These are phyloP conservation scores for Nicotiana noctiflora DNA, from an alignment of 257 asterid genomes.

Conservation along the genomic window DNA sequence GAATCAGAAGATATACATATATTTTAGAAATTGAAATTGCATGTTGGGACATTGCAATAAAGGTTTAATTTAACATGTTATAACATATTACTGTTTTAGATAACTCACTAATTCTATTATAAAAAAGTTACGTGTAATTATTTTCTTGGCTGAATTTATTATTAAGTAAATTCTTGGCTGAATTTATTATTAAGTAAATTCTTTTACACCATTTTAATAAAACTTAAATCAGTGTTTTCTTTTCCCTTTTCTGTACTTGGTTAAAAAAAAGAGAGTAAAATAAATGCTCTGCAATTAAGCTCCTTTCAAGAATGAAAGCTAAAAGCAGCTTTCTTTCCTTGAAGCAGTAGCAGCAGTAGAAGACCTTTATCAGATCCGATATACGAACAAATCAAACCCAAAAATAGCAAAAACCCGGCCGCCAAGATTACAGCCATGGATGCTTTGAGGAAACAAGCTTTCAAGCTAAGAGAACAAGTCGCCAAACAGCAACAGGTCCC, in stretches of 20 bases:
- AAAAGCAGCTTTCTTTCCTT: neutral
- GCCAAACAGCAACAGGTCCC: conserved; percentile 94
- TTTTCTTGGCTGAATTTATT: too few species aligned
- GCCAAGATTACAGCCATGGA: conserved; percentile 41
- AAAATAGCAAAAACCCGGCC: neutral
- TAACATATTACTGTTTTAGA: too few species aligned
- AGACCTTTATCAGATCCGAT: neutral
- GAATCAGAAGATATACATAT: too few species aligned
- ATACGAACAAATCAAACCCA: neutral
- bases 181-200: too few species aligned
- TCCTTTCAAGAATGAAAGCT: neutral
- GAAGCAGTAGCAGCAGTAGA: neutral
- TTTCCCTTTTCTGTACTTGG: neutral
- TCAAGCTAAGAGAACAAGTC: conserved; percentile 84
- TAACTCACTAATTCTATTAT: too few species aligned
- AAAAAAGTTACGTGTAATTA: too few species aligned
- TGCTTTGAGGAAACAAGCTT: conserved; percentile 89
- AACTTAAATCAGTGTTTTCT: neutral
- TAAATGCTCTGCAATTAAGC: neutral
- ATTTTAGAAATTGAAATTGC: too few species aligned
- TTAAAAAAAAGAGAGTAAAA: neutral
- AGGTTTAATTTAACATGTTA: too few species aligned
- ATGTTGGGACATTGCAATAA: too few species aligned
- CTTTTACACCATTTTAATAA: too few species aligned
- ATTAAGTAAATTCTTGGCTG: too few species aligned